These are phyloP conservation scores for Drosera capensis DNA, from an alignment of 148 eudicot genomes.

Conservation along the genomic window DNA sequence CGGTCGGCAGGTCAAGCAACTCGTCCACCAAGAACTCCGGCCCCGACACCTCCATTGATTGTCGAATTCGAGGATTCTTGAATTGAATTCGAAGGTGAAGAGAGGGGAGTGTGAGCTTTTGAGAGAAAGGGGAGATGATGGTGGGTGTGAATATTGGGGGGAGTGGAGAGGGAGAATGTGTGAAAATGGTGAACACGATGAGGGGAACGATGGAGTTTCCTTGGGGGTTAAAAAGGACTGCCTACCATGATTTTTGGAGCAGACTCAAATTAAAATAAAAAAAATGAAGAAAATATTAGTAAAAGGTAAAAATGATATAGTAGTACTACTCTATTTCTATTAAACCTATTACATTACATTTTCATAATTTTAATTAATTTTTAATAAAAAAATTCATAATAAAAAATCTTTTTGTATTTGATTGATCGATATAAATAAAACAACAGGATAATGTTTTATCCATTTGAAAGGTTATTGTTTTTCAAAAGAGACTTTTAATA, in stretches of 20 bases:
- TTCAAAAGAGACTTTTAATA: too few species aligned
- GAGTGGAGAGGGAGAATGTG: background rate
- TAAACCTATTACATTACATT: too few species aligned
- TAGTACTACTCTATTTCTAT: too few species aligned
- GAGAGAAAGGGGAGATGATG: background rate
- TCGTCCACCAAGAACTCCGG: slow-evolving; percentile 49
- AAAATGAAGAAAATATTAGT: background rate
- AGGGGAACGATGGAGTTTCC: background rate
- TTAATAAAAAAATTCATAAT: too few species aligned
- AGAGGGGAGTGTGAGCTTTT: background rate
- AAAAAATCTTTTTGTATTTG: too few species aligned
- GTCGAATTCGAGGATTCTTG: background rate
- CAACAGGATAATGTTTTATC: too few species aligned
- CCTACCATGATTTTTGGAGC: too few species aligned
- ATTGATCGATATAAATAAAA: too few species aligned
- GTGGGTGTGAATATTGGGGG: background rate
- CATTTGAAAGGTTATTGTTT: too few species aligned
- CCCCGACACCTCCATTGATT: slow-evolving; percentile 28
- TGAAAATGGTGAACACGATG: background rate
- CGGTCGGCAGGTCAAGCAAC: slow-evolving; percentile 60
- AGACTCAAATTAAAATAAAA: background rate
- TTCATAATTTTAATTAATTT: too few species aligned
- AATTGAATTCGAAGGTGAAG: background rate
- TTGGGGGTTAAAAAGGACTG: background rate
- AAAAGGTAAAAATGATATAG: background rate